Percentiles rank a stretch among this genome's conserved stretches.
Evolutionary conservation across 2,329 filamentous ascomycete species (phyloP).

Genomic region (Leptosphaerulina australis): DNA sequence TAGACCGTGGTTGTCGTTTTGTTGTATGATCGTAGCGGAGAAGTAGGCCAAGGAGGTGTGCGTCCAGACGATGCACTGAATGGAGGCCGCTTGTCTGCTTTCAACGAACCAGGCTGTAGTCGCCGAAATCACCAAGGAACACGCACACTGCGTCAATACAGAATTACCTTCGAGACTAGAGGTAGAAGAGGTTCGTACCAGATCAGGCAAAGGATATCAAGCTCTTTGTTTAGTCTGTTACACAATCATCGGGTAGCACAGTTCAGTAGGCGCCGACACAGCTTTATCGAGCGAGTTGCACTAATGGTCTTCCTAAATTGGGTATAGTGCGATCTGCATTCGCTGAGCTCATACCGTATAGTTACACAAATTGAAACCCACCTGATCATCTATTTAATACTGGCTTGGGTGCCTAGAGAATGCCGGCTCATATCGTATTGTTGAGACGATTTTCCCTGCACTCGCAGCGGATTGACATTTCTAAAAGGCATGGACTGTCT

Average conservation of each 20-base stretch:
- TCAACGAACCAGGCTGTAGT: background rate
- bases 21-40: too few relatives aligned
- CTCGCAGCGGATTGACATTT: too few relatives aligned
- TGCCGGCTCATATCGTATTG: too few relatives aligned
- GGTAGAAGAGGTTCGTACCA: background rate
- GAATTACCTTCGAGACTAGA: background rate
- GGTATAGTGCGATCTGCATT: background rate
- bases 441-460: too few relatives aligned
- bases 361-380: background rate
- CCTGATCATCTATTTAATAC: too few relatives aligned
- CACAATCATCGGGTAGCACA: background rate
- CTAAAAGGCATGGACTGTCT: too few relatives aligned
- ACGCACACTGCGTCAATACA: background rate
- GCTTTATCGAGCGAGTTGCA: background rate
- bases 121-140: background rate
- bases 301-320: background rate
- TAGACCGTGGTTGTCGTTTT: background rate
- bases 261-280: background rate
- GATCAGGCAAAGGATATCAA: background rate
- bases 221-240: background rate
- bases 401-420: too few relatives aligned
- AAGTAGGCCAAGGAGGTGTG: background rate
- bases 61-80: too few relatives aligned
- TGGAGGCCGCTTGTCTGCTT: background rate
- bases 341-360: too few relatives aligned